phyloP scores from a whole-genome alignment of 306 rosid species.

The Sicyos baderoa region DNA sequence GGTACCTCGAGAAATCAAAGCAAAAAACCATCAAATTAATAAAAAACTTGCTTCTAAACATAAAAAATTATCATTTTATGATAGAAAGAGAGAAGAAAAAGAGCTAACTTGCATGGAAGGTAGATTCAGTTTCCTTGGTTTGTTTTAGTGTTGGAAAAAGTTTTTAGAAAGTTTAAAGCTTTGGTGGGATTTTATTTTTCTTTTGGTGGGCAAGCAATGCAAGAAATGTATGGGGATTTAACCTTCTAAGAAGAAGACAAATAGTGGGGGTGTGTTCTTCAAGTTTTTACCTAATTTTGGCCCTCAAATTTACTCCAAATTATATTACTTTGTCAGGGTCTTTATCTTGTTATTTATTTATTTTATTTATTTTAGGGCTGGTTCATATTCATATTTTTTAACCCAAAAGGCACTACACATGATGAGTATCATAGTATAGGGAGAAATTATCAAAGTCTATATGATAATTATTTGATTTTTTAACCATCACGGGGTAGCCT shows the following conservation, averaged over 20 bases:
- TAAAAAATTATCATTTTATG: neutral
- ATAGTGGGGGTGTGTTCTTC: constrained; percentile 42
- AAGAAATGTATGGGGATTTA: constrained; percentile 47
- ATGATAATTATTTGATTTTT: no score
- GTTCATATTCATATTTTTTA: no score
- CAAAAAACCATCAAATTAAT: neutral
- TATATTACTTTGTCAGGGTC: neutral
- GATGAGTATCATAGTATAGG: neutral
- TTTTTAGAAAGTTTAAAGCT: neutral
- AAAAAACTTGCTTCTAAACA: neutral
- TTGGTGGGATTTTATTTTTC: constrained; percentile 19
- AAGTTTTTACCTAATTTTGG: constrained; percentile 79
- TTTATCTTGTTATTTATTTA: neutral
- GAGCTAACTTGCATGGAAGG: constrained; percentile 21
- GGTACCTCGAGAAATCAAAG: neutral
- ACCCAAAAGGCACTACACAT: no score
- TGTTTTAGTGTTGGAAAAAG: neutral
- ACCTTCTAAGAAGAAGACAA: constrained; percentile 29
- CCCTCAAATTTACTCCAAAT: constrained; percentile 37
- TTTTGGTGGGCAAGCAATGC: constrained; percentile 36
- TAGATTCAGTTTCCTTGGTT: neutral
- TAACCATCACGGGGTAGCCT: no score
- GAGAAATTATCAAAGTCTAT: neutral
- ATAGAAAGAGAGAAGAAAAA: constrained; percentile 1
- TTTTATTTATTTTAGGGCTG: neutral